Conservation (phyloP, 805 yeast species). For the Cephaloascus fragrans region DNA sequence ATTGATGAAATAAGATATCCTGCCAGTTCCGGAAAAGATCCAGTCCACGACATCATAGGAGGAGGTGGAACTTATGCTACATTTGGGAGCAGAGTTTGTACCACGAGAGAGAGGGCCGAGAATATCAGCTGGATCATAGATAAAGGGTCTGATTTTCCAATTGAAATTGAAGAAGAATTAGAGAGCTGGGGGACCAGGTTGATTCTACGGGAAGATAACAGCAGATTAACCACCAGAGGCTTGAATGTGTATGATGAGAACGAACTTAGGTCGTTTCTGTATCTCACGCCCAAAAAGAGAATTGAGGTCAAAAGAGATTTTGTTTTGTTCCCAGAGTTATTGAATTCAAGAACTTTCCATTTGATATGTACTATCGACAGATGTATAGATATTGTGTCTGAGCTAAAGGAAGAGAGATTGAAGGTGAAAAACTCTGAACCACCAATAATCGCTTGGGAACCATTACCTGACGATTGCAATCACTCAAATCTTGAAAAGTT, state of each 20-base stretch:
- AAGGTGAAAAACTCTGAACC: conserved; percentile 1
- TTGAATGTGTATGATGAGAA: conserved; percentile 62
- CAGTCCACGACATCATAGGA: conserved; percentile 53
- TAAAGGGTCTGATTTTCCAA: conserved; percentile 71
- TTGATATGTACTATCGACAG: conserved; percentile 66
- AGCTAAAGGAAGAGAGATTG: conserved; percentile 11
- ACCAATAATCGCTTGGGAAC: conserved; percentile 70
- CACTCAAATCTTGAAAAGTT: conserved; percentile 36
- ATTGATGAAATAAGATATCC: conserved; percentile 74
- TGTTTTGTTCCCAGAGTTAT: conserved; percentile 20
- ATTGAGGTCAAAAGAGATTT: conserved; percentile 52
- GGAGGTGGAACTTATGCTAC: conserved; percentile 87
- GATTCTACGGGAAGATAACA: conserved; percentile 37
- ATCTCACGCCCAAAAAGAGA: conserved; percentile 50
- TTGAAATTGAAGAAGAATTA: conserved; percentile 29
- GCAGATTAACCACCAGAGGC: conserved; percentile 69
- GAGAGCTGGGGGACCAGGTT: conserved; percentile 55
- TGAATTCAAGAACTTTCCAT: conserved; percentile 43
- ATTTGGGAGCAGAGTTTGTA: conserved; percentile 58
- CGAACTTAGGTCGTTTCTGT: conserved; percentile 54
- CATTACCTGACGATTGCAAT: conserved; percentile 68
- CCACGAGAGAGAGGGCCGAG: conserved; percentile 21
- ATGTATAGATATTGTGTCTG: conserved; percentile 35
- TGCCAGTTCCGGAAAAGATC: conserved; percentile 16
- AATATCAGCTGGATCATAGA: conserved; percentile 66